Evolutionary conservation across 2,329 filamentous ascomycete species (phyloP).

Genomic region (Orbilia javanica): DNA sequence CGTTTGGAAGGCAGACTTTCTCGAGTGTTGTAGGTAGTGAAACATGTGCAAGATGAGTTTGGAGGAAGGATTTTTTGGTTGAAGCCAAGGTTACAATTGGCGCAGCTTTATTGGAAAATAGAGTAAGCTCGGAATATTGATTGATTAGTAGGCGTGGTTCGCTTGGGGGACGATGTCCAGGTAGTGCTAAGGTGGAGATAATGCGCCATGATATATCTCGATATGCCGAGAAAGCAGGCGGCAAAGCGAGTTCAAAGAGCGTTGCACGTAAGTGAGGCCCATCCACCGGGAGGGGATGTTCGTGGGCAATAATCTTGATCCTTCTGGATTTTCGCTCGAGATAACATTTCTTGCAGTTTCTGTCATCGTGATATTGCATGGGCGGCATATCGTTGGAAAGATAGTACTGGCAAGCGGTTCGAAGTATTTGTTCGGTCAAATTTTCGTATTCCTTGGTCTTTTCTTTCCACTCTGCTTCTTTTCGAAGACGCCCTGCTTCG

Average conservation of each 20-base stretch:
- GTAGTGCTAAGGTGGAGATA: conserved; percentile 58
- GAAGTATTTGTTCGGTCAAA: conserved; percentile 64
- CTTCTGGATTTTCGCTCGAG: conserved; percentile 62
- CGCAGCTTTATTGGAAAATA: conserved; percentile 57
- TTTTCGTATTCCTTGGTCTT: conserved; percentile 64
- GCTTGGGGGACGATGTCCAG: conserved; percentile 4
- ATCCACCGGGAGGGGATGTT: conserved; percentile 66
- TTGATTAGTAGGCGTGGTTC: conserved; percentile 63
- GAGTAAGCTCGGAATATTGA: conserved; percentile 64
- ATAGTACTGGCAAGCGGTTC: conserved; percentile 64
- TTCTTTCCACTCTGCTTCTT: conserved; percentile 65
- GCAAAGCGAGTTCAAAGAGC: conserved; percentile 67
- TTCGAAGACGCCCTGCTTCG: conserved; percentile 62
- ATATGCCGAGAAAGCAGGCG: conserved; percentile 64
- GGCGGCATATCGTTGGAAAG: conserved; percentile 55
- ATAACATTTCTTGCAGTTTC: conserved; percentile 65
- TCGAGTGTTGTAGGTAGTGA: conserved; percentile 66
- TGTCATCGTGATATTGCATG: conserved; percentile 63
- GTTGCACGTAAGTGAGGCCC: conserved; percentile 63
- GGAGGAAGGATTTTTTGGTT: conserved; percentile 67
- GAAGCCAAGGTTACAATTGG: conserved; percentile 66
- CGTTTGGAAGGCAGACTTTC: conserved; percentile 68
- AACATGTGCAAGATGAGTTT: conserved; percentile 68
- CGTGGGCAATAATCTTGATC: conserved; percentile 65
- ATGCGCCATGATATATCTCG: conserved; percentile 67